A percentile compares a stretch with the other conserved stretches of the same genome.
phyloP scores from a whole-genome alignment of 2,329 filamentous ascomycete species.

The Lanzia echinophila region DNA sequence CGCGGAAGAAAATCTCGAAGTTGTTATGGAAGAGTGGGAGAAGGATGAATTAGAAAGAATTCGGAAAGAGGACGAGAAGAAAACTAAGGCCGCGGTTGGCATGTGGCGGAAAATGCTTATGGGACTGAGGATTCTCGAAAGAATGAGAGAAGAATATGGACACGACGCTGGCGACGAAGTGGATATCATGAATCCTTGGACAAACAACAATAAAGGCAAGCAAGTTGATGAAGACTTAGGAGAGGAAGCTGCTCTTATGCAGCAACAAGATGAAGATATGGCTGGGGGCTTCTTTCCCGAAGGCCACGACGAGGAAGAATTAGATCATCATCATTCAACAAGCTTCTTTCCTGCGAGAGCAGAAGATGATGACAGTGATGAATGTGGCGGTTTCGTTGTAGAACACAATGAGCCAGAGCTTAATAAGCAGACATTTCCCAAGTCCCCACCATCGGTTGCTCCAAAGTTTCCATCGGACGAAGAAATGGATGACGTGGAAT shows the following conservation, averaged over 20 bases:
- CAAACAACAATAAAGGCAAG: conserved; percentile 34
- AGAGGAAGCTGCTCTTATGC: conserved; percentile 24
- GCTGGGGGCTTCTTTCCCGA: conserved; percentile 57
- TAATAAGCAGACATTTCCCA: conserved; percentile 17
- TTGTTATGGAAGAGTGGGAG: conserved; percentile 71
- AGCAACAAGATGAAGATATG: conserved; percentile 42
- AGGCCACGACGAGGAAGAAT: conserved; percentile 44
- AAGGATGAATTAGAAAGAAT: conserved; percentile 68
- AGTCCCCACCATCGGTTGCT: conserved; percentile 15
- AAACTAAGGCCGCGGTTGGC: conserved; percentile 63
- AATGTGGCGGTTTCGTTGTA: conserved; percentile 22
- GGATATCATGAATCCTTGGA: conserved; percentile 49
- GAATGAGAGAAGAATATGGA: conserved; percentile 71
- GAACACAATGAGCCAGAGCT: conserved; percentile 17
- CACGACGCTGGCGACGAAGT: conserved; percentile 45
- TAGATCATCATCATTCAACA: conserved; percentile 11
- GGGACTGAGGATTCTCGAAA: conserved; percentile 74
- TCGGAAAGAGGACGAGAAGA: conserved; percentile 78
- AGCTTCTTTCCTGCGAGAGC: conserved; percentile 29
- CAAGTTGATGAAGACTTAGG: conserved; percentile 23
- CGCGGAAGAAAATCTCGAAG: conserved; percentile 68
- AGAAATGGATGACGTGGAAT: conserved; percentile 14
- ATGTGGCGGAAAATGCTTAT: conserved; percentile 85
- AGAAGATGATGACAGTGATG: conserved; percentile 18
- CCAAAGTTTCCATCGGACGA: conserved; percentile 6